Base-by-base conservation (phyloP, 495 filamentous ascomycete species). In the Aspergillus carlsbadensis region DNA sequence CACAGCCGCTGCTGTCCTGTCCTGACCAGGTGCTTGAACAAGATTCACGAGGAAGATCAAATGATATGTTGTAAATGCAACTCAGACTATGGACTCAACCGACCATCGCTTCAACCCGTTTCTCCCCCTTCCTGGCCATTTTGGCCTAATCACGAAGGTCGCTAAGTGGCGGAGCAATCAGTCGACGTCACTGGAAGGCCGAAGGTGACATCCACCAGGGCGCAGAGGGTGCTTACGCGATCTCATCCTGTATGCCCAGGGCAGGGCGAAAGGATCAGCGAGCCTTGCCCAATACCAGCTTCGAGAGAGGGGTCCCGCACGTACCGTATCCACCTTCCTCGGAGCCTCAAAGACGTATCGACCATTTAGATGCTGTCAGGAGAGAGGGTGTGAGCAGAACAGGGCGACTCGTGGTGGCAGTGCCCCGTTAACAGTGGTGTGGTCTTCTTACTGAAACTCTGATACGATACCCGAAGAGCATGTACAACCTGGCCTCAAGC, bases 331-430 rank as follows among this genome's bases (percentile, higher is more conserved):
- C 10, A 63, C 40, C 4, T 43, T 0, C 20, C 56, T 56, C 5
- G 60, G 60, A 2, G 60, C 60, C 10, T 59, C 48, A 52, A 63
- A 63, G 3, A 44, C 29, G 31, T 43, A 63, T 39, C 56, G 40
- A 7, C 35, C 56, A 37, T 53, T 59, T 10, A 44, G 7, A 50
- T 59, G 51, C 60, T 63, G 21, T 51, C 13, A 20, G 1, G n/a
- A 6, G 41, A 10, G 10, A 17, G 6, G 36, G 10, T 20, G 22
- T 47, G n/a, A 52, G 49, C 35, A 2, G 20, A 15, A 41, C 21
- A 21, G 17, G n/a, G 11, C 34, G n/a, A 52, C 6, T 14, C 6
- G 4, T 29, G 4, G 26, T 29, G 26, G 26, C 35, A 52, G 18
- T n/a, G 24, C 21, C 13, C 0, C 11, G 15, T 22, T 29, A 8